Evolutionary conservation across 768 basidiomycete genomes (phyloP), one percentile per base, ranked within the genome.

Genomic region (Boletus rubropictus): DNA sequence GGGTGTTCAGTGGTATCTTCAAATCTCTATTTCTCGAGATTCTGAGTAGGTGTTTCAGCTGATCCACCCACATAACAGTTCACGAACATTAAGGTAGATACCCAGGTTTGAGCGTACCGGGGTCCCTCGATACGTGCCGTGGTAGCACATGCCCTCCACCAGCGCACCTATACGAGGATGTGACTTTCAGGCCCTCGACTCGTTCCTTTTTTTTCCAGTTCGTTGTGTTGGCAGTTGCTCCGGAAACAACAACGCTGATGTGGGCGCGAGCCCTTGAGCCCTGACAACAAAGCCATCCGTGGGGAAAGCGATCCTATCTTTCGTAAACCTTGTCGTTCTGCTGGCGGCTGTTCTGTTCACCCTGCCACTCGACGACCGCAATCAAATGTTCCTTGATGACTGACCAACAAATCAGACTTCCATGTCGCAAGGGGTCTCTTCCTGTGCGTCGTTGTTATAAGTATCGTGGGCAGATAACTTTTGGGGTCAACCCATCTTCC

Each of bases 371-470:
- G 15, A 6, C 18, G 29, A 18, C 17, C 37, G n/a, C 15, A 5
- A 5, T 38, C 21, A 3, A 24, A 25, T 25, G 22, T 25, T 5
- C 8, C 5, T 17, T 11, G 15, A 25, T 25, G 11, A n/a, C n/a
- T 12, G n/a, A 10, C 15, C 24, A 17, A 39, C 4, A 24, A 7
- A 24, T 7, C 24, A 4, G 24, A 24, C 24, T 3, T 24, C 24
- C 24, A 24, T 24, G 7, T 24, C 4, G 24, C 7, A 24, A 7
- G 24, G 24, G 24, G 29, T 11, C 10, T 11, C 15, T 33, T 46
- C 17, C 12, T 44, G 11, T 35, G 24, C 22, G 27, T 22, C 2
- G n/a, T 18, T 15, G 27, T 11, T 53, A 53, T 48, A 53, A 53
- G n/a, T 39, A 34, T 1, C 20, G 24, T 6, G 24, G 7, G 24